These are phyloP conservation scores for Penicillium palitans DNA, from an alignment of 2,329 filamentous ascomycete species.

Conservation along the genomic window DNA sequence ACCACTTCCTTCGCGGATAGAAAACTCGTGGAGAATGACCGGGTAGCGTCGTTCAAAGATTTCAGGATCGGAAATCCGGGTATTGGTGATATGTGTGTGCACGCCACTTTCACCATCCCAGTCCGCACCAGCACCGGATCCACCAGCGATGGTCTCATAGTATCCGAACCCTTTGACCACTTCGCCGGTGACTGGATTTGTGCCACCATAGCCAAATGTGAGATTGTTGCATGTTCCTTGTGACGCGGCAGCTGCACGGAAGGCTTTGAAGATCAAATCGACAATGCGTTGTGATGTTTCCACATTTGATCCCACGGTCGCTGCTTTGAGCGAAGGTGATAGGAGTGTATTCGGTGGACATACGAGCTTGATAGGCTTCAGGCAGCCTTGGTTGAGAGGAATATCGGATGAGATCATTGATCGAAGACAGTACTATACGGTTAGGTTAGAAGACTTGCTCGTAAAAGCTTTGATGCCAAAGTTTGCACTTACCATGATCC, in stretches of 20 bases:
- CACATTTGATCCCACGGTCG: not conserved
- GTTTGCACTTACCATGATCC: not conserved
- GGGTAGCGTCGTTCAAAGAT: slow-evolving; percentile 75
- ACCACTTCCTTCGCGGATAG: slow-evolving; percentile 61
- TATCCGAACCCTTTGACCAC: slow-evolving; percentile 60
- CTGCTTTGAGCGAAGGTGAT: not conserved
- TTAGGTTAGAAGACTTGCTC: not conserved
- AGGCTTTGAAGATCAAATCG: slow-evolving; percentile 73
- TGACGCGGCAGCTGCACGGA: slow-evolving; percentile 69
- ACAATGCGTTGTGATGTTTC: slow-evolving; percentile 57
- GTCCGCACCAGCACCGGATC: slow-evolving; percentile 67
- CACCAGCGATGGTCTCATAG: slow-evolving; percentile 79
- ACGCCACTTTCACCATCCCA: slow-evolving; percentile 74
- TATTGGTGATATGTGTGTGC: slow-evolving; percentile 83
- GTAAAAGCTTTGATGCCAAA: not conserved
- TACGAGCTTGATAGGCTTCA: slow-evolving; percentile 63
- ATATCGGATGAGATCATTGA: slow-evolving; percentile 74
- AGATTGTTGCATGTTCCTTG: slow-evolving; percentile 78
- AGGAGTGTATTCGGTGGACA: slow-evolving; percentile 71
- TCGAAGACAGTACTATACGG: slow-evolving; percentile 56
- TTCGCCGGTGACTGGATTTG: not conserved
- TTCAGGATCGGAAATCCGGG: slow-evolving; percentile 75
- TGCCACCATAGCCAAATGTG: slow-evolving; percentile 6
- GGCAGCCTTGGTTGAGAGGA: slow-evolving; percentile 76
- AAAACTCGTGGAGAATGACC: slow-evolving; percentile 69